Conservation (phyloP, 164 flowering plant genomes). For the Echeveria elegans region DNA sequence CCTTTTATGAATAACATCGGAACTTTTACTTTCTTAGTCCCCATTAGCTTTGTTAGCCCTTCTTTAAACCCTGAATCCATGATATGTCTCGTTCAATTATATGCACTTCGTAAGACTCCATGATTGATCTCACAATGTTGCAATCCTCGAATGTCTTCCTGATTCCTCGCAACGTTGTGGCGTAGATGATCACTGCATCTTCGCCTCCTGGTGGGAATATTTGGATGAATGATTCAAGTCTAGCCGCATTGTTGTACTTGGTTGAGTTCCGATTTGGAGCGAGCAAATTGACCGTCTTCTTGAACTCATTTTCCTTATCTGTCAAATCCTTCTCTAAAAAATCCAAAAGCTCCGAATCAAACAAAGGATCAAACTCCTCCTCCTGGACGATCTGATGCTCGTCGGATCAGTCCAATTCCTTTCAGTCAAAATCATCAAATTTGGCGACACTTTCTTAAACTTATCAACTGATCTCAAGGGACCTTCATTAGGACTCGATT, state of each 20-base stretch:
- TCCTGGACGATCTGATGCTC: conserved; percentile 23
- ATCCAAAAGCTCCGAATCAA: conserved; percentile 70
- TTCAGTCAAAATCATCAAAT: conserved; percentile 23
- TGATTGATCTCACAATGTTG: conserved; percentile 46
- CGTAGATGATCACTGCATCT: conserved; percentile 64
- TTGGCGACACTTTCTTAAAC: conserved; percentile 23
- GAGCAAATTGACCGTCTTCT: conserved; percentile 33
- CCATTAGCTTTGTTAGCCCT: conserved; percentile 54
- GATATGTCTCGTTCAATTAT: conserved; percentile 73
- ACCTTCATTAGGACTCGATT: no score
- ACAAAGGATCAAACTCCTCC: conserved; percentile 47
- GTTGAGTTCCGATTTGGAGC: conserved; percentile 15
- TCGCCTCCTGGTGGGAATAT: conserved; percentile 81
- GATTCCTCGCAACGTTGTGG: conserved; percentile 84
- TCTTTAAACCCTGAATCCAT: conserved; percentile 88
- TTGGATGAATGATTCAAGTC: conserved; percentile 33
- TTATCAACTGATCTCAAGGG: no score
- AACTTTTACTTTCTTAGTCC: conserved; percentile 46
- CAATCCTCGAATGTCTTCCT: conserved; percentile 93
- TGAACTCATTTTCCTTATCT: conserved; percentile 52
- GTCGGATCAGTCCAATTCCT: conserved; percentile 22
- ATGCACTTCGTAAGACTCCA: conserved; percentile 44
- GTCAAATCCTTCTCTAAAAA: conserved; percentile 55
- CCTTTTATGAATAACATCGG: conserved; percentile 83
- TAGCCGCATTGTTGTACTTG: conserved; percentile 16